Percentiles rank a stretch among this genome's conserved stretches.
These are phyloP conservation scores for Teunomyces barrocoloradensis DNA, from an alignment of 805 yeast genomes.

Conservation along the genomic window DNA sequence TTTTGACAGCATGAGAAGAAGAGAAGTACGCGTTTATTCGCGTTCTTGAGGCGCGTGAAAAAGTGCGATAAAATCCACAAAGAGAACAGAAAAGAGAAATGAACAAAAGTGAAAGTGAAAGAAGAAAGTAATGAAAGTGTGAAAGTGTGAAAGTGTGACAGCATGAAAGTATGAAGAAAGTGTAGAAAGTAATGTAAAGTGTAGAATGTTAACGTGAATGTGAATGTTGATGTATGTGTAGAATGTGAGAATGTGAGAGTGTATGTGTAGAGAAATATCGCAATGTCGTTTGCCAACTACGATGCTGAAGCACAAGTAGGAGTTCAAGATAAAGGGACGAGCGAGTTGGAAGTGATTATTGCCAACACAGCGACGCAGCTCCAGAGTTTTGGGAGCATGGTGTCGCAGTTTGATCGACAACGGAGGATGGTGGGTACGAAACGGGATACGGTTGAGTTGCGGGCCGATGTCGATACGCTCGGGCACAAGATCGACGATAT, in stretches of 20 bases:
- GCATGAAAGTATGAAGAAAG: no score
- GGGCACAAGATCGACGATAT: constrained; percentile 29
- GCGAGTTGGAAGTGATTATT: constrained; percentile 33
- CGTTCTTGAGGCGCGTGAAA: neutral
- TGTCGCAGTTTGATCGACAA: constrained; percentile 49
- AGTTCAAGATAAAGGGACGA: constrained; percentile 5
- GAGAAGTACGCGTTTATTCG: neutral
- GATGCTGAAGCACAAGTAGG: constrained; percentile 49
- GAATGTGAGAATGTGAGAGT: no score
- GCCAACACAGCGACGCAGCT: constrained; percentile 38
- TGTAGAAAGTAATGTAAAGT: no score
- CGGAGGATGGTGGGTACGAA: constrained; percentile 52
- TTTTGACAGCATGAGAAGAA: constrained; percentile 29
- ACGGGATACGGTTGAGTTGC: constrained; percentile 41
- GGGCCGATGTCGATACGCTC: constrained; percentile 34
- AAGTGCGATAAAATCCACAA: neutral
- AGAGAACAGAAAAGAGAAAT: neutral
- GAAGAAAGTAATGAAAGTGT: no score
- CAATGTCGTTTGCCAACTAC: constrained; percentile 55
- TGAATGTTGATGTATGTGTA: no score
- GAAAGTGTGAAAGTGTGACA: no score
- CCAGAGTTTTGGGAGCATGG: constrained; percentile 47
- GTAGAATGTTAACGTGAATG: no score
- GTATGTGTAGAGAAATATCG: neutral
- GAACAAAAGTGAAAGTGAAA: no score